Evolutionary conservation across 495 filamentous ascomycete species (phyloP).

Genomic region (Annulohypoxylon nitens): DNA sequence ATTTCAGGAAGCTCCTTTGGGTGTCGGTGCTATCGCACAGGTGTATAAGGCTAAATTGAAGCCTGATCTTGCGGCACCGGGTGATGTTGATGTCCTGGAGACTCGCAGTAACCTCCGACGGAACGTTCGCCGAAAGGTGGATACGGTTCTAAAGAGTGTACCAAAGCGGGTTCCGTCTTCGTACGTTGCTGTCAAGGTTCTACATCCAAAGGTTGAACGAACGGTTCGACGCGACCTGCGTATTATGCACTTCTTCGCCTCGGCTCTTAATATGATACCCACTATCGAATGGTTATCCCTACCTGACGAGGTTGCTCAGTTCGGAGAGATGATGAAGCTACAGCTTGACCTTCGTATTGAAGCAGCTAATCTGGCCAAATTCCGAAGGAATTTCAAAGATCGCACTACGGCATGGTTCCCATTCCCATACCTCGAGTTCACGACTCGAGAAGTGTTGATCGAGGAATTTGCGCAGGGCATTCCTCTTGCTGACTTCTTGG

Average conservation of each 20-base stretch:
- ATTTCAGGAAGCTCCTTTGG: constrained; percentile 90
- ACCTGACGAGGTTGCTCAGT: constrained; percentile 92
- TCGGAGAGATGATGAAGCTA: constrained; percentile 98
- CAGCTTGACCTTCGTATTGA: constrained; percentile 97
- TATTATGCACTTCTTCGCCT: constrained; percentile 95
- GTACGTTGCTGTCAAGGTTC: constrained; percentile 96
- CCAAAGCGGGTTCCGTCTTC: constrained; percentile 88
- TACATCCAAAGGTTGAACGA: constrained; percentile 91
- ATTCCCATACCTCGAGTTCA: constrained; percentile 90
- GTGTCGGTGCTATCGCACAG: constrained; percentile 97
- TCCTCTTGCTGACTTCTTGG: constrained; percentile 87
- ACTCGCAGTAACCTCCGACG: constrained; percentile 68
- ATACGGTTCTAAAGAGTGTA: constrained; percentile 84
- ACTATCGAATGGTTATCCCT: constrained; percentile 98
- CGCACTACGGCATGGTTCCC: constrained; percentile 96
- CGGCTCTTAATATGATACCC: constrained; percentile 85
- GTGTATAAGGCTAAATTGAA: constrained; percentile 97
- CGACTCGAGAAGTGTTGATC: constrained; percentile 89
- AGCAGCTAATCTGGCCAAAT: constrained; percentile 86
- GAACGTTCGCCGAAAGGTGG: constrained; percentile 83
- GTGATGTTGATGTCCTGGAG: constrained; percentile 68
- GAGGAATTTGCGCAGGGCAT: constrained; percentile 98
- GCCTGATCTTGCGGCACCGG: constrained; percentile 75
- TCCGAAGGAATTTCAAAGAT: constrained; percentile 90
- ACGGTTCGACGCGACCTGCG: constrained; percentile 87